Evolutionary conservation across 2,329 filamentous ascomycete species (phyloP).

Genomic region (Colletotrichum falcatum): DNA sequence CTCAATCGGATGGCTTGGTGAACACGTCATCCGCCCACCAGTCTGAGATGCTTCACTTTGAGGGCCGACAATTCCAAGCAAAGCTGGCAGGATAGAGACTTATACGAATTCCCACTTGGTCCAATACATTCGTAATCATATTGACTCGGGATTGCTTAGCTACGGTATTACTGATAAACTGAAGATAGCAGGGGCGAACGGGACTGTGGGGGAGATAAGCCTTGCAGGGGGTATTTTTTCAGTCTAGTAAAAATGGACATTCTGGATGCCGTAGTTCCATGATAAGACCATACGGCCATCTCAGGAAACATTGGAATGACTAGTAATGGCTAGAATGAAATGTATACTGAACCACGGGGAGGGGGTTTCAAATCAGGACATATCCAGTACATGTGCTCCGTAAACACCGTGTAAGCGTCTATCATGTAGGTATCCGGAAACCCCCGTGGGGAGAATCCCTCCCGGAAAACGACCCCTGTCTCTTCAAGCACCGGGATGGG

Average conservation of each 20-base stretch:
- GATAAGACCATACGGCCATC: not conserved
- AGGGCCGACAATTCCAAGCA: not conserved
- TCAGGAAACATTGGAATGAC: not conserved
- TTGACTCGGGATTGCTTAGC: not conserved
- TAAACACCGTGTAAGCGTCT: not conserved
- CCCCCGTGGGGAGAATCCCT: conserved; percentile 4
- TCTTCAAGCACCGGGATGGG: conserved; percentile 22
- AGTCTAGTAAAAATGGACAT: not conserved
- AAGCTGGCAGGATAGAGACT: not conserved
- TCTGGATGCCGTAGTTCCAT: not conserved
- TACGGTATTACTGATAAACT: conserved; percentile 10
- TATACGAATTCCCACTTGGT: conserved; percentile 20
- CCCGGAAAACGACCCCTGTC: not conserved
- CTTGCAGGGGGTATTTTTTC: conserved; percentile 12
- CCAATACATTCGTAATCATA: not conserved
- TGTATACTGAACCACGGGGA: not conserved
- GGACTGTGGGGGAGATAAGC: conserved; percentile 38
- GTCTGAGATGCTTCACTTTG: not conserved
- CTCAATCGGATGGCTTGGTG: not conserved
- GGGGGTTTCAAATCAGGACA: not conserved
- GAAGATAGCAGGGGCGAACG: conserved; percentile 19
- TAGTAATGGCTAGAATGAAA: no score
- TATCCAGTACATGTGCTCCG: no score
- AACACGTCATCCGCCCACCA: not conserved
- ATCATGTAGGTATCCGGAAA: not conserved